These are phyloP conservation scores for Cystobasidium sp. DNA, from an alignment of 1,284 basidiomycete species.

Conservation along the genomic window DNA sequence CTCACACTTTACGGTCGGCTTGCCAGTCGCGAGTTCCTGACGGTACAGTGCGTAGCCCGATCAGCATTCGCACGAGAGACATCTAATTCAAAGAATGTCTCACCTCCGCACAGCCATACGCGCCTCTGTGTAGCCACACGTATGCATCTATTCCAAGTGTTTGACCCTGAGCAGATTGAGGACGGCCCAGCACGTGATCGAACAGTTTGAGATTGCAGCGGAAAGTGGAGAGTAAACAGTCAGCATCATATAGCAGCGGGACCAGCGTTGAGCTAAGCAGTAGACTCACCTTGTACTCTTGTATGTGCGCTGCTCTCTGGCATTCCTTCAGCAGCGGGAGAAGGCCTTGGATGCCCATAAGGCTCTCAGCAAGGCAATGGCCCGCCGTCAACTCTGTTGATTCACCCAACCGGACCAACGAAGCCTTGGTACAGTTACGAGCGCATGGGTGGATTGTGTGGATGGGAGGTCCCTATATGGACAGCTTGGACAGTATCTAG, in stretches of 20 bases:
- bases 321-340: conserved; percentile 83
- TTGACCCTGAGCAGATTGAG: conserved; percentile 49
- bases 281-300: conserved; percentile 65
- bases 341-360: conserved; percentile 93
- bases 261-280: neutral
- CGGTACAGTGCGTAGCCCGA: neutral
- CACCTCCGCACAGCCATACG: conserved; percentile 77
- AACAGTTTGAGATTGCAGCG: neutral
- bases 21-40: conserved; percentile 83
- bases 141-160: conserved; percentile 50
- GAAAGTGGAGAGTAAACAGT: neutral
- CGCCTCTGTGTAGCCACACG: conserved; percentile 89
- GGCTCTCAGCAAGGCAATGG: neutral
- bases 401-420: too few species aligned
- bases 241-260: neutral
- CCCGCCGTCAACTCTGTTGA: too few species aligned
- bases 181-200: conserved; percentile 4
- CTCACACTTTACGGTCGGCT: conserved; percentile 76
- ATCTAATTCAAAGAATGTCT: conserved; percentile 7
- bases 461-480: too few species aligned
- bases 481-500: too few species aligned
- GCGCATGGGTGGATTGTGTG: too few species aligned
- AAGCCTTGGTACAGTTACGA: too few species aligned
- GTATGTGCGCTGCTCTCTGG: conserved; percentile 74
- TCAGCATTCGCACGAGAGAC: neutral